Evolutionary conservation across 2,329 filamentous ascomycete genomes (phyloP).

Genomic region (Ophiostoma himal-ulmi): DNA sequence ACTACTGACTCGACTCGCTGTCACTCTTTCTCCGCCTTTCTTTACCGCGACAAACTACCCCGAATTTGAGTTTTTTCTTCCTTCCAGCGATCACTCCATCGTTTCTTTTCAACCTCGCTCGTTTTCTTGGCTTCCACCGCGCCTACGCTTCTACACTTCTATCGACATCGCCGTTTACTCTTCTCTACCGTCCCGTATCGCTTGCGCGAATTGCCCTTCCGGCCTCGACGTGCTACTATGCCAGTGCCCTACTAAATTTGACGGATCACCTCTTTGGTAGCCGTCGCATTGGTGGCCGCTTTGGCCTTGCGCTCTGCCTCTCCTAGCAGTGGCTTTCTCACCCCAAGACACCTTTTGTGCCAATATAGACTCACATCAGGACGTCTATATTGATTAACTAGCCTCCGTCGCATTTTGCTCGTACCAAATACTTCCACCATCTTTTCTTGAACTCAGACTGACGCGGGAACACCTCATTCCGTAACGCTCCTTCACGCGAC

Average conservation of each 20-base stretch:
- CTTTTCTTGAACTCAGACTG: background rate
- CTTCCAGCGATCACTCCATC: background rate
- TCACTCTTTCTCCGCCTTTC: conserved; percentile 2
- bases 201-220: background rate
- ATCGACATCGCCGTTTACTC: background rate
- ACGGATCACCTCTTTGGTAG: conserved; percentile 24
- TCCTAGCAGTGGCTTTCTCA: background rate
- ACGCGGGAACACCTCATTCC: background rate
- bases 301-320: conserved; percentile 5
- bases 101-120: background rate
- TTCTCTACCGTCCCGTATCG: background rate
- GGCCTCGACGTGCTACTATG: conserved; percentile 22
- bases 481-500: conserved; percentile 1
- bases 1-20: background rate
- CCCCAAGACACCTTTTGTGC: background rate
- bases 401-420: background rate
- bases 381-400: background rate
- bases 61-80: background rate
- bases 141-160: background rate
- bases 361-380: background rate
- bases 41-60: background rate
- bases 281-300: conserved; percentile 22
- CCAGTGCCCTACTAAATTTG: conserved; percentile 19
- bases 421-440: background rate
- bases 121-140: background rate